These are phyloP conservation scores for Coniferiporia weirii DNA, from an alignment of 1,284 basidiomycete genomes.

Conservation along the genomic window DNA sequence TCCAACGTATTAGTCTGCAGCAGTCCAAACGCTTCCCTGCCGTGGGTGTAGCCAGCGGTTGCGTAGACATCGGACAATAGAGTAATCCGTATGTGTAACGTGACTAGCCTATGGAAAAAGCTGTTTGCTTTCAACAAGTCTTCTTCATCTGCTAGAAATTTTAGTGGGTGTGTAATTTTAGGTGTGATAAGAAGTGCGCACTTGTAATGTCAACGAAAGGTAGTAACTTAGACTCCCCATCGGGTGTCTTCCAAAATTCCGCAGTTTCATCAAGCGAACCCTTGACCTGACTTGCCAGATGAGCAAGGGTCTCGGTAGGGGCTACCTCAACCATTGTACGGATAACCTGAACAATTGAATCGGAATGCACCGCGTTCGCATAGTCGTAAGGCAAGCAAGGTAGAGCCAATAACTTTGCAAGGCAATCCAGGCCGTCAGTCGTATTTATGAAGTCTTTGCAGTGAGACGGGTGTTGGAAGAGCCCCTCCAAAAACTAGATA, in stretches of 20 bases:
- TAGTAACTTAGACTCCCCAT: slow-evolving; percentile 54
- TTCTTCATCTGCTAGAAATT: slow-evolving; percentile 37
- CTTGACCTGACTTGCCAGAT: slow-evolving; percentile 70
- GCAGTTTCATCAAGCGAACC: slow-evolving; percentile 66
- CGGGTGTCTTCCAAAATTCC: slow-evolving; percentile 61
- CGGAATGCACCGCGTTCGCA: slow-evolving; percentile 74
- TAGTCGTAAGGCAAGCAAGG: slow-evolving; percentile 92
- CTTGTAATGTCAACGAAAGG: slow-evolving; percentile 52
- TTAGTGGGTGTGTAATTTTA: slow-evolving; percentile 9
- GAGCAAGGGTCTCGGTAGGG: slow-evolving; percentile 69
- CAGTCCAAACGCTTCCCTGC: slow-evolving; percentile 70
- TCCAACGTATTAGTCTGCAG: slow-evolving; percentile 67
- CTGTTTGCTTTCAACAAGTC: slow-evolving; percentile 49
- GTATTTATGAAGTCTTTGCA: slow-evolving; percentile 85
- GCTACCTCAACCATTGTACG: slow-evolving; percentile 86
- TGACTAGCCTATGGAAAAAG: slow-evolving; percentile 73
- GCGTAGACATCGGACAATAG: slow-evolving; percentile 87
- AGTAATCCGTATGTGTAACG: slow-evolving; percentile 74
- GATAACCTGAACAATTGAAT: slow-evolving; percentile 84
- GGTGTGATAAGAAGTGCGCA: slow-evolving; percentile 24
- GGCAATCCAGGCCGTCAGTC: slow-evolving; percentile 68
- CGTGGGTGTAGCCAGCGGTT: slow-evolving; percentile 81
- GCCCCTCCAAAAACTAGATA: slow-evolving; percentile 80
- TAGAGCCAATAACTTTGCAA: slow-evolving; percentile 76
- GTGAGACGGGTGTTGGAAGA: slow-evolving; percentile 85